Evolutionary conservation across 164 flowering plant genomes (phyloP), one percentile per base, ranked within the genome.

Genomic region (Malania oleifera): DNA sequence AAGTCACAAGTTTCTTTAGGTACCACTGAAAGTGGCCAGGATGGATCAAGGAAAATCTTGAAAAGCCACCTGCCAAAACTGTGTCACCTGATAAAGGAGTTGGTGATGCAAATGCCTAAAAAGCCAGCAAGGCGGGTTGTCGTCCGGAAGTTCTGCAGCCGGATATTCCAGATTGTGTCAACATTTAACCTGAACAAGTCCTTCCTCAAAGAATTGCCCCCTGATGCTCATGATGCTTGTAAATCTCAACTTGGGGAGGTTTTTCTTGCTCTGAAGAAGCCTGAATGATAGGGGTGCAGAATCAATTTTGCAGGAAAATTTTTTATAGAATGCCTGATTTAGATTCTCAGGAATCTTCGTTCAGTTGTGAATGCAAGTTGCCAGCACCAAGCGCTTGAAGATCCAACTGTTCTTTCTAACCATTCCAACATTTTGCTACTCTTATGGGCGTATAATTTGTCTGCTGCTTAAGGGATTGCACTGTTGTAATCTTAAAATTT

Each of bases 121-220:
- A 93, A 90, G 70, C 82, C 80, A 59, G 61, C 84, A 0, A 79
- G 88, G 66, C 69, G 84, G 31, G 74, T 80, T 12, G 85, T 77
- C 24, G 92, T 82, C 29, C 72, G 87, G 3, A 77, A 76, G 60
- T 93, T 83, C 63, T 90, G 87, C 63, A 59, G 65, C 18, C 76
- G 70, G 71, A 58, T 84, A 19, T 80, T 86, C 40, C 77, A 78
- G 66, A 73, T 71, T n/a, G 25, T 90, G 7, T 56, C 76, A 1
- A 45, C 49, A 18, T 80, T 67, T 54, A 71, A 79, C 37, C 56
- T 86, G 40, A 64, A 54, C 38, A 71, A 80, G 53, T 18, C 80
- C 2, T 86, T 93, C 59, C 79, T 83, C 7, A 60, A 77, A 61
- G 67, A 64, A 28, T 61, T 93, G 77, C 72, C 60, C 13, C 70